Evolutionary conservation across 2,329 filamentous ascomycete species (phyloP).

Genomic region (Ophiostoma australiae): DNA sequence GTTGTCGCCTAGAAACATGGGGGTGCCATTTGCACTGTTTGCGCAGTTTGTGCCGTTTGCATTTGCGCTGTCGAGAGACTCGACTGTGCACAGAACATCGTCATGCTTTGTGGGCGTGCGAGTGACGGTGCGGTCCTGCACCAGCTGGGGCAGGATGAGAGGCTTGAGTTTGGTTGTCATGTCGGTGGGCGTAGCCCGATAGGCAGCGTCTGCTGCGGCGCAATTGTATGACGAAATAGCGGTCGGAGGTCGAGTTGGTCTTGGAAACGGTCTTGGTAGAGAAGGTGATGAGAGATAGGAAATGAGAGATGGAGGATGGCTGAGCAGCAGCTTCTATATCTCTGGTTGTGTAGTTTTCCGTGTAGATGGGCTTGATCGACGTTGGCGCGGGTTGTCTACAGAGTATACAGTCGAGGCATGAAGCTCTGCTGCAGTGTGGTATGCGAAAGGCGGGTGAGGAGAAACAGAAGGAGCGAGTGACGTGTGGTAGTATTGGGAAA

Average conservation of each 20-base stretch:
- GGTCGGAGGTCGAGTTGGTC: neutral
- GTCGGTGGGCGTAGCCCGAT: conserved; percentile 19
- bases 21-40: conserved; percentile 33
- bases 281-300: neutral
- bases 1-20: conserved; percentile 45
- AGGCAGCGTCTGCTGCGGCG: conserved; percentile 18
- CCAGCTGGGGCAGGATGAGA: conserved; percentile 50
- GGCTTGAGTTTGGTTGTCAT: conserved; percentile 51
- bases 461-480: neutral
- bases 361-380: neutral
- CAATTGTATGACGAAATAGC: neutral
- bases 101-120: conserved; percentile 37
- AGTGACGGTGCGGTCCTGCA: conserved; percentile 41
- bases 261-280: neutral
- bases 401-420: neutral
- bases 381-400: neutral
- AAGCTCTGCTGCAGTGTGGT: neutral
- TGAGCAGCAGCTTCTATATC: no score
- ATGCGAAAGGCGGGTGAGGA: neutral
- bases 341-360: neutral
- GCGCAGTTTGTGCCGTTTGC: conserved; percentile 26
- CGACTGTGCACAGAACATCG: conserved; percentile 30
- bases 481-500: neutral
- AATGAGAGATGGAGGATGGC: neutral
- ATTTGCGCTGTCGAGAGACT: conserved; percentile 29